These are phyloP conservation scores for Fusarium sp. DNA, from an alignment of 2,329 filamentous ascomycete species.

Conservation along the genomic window DNA sequence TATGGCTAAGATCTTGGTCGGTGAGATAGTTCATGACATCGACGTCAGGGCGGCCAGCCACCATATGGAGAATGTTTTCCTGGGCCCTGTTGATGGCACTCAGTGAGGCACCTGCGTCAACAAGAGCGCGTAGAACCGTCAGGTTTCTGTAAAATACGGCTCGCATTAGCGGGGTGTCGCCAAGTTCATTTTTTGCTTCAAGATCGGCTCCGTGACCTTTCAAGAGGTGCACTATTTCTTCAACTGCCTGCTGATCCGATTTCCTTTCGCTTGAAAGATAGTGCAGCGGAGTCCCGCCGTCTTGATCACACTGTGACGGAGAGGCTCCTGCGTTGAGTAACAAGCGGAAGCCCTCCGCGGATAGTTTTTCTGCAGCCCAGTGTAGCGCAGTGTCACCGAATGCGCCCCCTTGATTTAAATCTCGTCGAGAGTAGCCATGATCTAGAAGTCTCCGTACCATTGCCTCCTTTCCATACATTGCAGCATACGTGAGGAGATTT, in stretches of 20 bases:
- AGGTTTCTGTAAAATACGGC: rapidly evolving
- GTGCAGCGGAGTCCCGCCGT: neutral
- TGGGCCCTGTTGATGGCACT: rapidly evolving
- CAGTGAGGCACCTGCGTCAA: neutral
- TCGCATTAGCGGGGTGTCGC: rapidly evolving
- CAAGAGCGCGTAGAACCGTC: neutral
- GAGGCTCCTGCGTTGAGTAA: constrained; percentile 28
- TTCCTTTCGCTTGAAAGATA: rapidly evolving
- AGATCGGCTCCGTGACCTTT: neutral
- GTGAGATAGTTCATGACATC: neutral
- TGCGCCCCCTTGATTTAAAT: rapidly evolving
- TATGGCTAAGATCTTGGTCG: neutral
- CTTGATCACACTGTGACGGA: rapidly evolving
- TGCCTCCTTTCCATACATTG: rapidly evolving
- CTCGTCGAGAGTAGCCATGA: neutral
- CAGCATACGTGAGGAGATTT: neutral
- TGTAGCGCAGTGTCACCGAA: neutral
- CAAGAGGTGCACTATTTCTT: neutral
- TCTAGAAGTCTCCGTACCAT: neutral
- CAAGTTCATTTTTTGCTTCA: rapidly evolving
- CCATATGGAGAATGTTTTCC: rapidly evolving
- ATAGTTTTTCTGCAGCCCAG: rapidly evolving
- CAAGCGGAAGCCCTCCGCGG: neutral
- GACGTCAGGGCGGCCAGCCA: rapidly evolving
- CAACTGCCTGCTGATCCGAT: rapidly evolving